phyloP scores from a whole-genome alignment of 2,329 filamentous ascomycete genomes.

The Hortaea werneckii region DNA sequence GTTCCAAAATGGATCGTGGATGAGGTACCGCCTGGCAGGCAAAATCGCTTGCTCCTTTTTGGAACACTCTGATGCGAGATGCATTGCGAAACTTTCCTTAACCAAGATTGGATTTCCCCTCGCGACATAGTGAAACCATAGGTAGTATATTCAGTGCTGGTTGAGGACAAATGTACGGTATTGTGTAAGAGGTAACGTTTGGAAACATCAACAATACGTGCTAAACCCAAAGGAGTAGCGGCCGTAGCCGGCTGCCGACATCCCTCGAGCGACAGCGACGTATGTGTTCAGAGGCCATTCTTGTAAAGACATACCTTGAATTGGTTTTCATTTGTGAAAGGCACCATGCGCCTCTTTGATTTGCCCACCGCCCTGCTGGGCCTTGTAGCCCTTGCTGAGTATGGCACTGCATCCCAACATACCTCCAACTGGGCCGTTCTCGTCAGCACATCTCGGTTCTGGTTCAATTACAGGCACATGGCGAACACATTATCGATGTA shows the following conservation, averaged over 20 bases:
- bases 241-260: not conserved
- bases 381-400: constrained; percentile 28
- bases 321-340: not conserved
- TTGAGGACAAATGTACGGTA: not conserved
- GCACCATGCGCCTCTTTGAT: constrained; percentile 15
- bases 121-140: no score
- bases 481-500: constrained; percentile 97
- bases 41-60: no score
- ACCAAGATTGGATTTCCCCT: no score
- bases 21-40: no score
- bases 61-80: no score
- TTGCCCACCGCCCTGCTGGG: constrained; percentile 18
- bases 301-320: not conserved
- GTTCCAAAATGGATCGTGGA: no score
- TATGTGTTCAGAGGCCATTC: no score
- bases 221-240: not conserved
- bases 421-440: constrained; percentile 99
- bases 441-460: constrained; percentile 97
- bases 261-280: no score
- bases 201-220: not conserved
- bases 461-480: constrained; percentile 99
- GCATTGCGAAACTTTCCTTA: no score
- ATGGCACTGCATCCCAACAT: constrained; percentile 51
- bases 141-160: not conserved
- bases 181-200: no score